Conservation (phyloP, 805 yeast species). For the Tetrapisispora pingtungensis region DNA sequence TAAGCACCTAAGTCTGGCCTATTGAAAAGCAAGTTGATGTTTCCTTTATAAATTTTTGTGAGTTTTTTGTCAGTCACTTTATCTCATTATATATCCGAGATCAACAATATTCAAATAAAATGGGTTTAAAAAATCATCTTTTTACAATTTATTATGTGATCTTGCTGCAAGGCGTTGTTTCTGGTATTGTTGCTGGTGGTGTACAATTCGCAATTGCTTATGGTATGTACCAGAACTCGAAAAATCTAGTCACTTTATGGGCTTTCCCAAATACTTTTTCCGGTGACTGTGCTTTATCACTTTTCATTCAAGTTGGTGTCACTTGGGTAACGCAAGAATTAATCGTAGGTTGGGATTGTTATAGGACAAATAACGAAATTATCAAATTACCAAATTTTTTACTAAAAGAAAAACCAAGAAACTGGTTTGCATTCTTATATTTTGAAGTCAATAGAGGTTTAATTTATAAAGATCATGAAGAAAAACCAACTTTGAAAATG, state of each 20-base stretch:
- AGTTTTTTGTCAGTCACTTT: no score
- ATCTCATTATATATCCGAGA: no score
- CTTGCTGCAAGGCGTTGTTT: conserved; percentile 11
- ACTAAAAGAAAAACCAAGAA: not conserved
- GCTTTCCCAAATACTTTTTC: conserved; percentile 22
- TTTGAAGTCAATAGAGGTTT: conserved; percentile 2
- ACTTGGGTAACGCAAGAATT: conserved; percentile 19
- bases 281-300: conserved; percentile 19
- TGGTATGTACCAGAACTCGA: conserved; percentile 16
- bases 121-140: not conserved
- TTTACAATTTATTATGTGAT: conserved; percentile 3
- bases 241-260: conserved; percentile 13
- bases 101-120: no score
- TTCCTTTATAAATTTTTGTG: no score
- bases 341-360: conserved; percentile 16
- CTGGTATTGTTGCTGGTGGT: conserved; percentile 21
- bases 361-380: conserved; percentile 1
- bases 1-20: no score
- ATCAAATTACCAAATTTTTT: not conserved
- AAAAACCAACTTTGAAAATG: not conserved
- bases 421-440: not conserved
- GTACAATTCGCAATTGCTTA: conserved; percentile 21
- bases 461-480: not conserved
- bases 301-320: conserved; percentile 17
- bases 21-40: no score